phyloP scores from a whole-genome alignment of 371 early-diverging fungal genomes.

The Smittium culicis region DNA sequence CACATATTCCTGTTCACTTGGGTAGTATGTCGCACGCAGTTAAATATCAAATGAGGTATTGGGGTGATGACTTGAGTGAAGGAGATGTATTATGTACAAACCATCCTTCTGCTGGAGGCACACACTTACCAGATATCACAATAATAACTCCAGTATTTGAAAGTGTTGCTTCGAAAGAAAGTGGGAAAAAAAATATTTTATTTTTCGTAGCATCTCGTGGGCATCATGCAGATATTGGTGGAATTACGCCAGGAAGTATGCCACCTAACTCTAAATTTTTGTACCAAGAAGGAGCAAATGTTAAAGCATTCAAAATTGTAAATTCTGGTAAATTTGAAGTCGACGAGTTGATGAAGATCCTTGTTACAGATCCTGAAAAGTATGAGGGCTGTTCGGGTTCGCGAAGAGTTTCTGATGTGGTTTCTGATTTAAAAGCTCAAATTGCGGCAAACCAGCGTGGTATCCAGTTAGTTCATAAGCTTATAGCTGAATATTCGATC shows the following conservation, averaged over 20 bases:
- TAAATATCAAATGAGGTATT: constrained; percentile 65
- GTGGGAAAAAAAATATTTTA: constrained; percentile 38
- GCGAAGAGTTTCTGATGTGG: constrained; percentile 67
- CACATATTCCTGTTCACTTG: constrained; percentile 91
- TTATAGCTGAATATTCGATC: constrained; percentile 72
- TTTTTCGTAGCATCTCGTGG: constrained; percentile 92
- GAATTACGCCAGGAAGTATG: constrained; percentile 53
- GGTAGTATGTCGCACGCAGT: constrained; percentile 91
- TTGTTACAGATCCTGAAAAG: constrained; percentile 67
- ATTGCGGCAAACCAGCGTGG: constrained; percentile 94
- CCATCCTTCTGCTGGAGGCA: constrained; percentile 92
- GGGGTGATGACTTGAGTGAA: constrained; percentile 35
- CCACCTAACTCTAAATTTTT: constrained; percentile 75
- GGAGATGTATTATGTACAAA: constrained; percentile 93
- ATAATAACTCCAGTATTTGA: constrained; percentile 94
- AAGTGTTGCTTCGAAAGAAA: constrained; percentile 24
- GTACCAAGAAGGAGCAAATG: constrained; percentile 87
- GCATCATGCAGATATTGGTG: constrained; percentile 95
- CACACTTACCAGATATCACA: constrained; percentile 90
- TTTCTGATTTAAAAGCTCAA: constrained; percentile 87
- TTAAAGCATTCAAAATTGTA: constrained; percentile 79
- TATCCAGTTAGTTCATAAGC: constrained; percentile 57
- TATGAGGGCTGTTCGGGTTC: constrained; percentile 80
- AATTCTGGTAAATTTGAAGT: constrained; percentile 61
- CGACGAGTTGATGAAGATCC: constrained; percentile 49